Evolutionary conservation across 2,329 filamentous ascomycete species (phyloP).

Genomic region (Xylaria digitata): DNA sequence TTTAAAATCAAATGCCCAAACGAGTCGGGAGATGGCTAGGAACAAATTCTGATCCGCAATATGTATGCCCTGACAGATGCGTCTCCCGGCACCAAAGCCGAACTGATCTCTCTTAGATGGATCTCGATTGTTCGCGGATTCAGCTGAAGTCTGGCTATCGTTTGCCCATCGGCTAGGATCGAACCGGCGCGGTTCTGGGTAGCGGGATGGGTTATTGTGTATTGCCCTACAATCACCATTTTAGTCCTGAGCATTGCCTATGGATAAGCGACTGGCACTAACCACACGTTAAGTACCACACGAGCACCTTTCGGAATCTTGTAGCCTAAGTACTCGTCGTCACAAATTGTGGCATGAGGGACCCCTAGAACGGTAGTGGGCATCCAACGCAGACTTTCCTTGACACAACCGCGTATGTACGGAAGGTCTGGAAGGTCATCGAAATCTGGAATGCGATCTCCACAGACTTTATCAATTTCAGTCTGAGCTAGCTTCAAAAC

Average conservation of each 20-base stretch:
- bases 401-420: constrained; percentile 58
- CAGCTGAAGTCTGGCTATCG: constrained; percentile 45
- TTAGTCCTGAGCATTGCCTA: no score
- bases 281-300: constrained; percentile 56
- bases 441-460: constrained; percentile 56
- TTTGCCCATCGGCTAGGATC: constrained; percentile 52
- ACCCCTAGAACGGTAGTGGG: constrained; percentile 52
- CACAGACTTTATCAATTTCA: constrained; percentile 57
- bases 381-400: constrained; percentile 60
- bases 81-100: constrained; percentile 46
- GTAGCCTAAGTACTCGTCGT: constrained; percentile 54
- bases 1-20: constrained; percentile 61
- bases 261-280: constrained; percentile 11
- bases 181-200: constrained; percentile 56
- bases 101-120: constrained; percentile 46
- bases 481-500: constrained; percentile 45
- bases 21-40: constrained; percentile 56
- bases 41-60: constrained; percentile 49
- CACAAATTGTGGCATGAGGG: constrained; percentile 52
- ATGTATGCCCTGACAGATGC: constrained; percentile 61
- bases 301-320: constrained; percentile 56
- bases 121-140: constrained; percentile 49
- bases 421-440: constrained; percentile 57
- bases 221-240: constrained; percentile 51
- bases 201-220: constrained; percentile 57